These are phyloP conservation scores for Vanderwaltozyma tropicalis DNA, from an alignment of 805 yeast species.

Conservation along the genomic window DNA sequence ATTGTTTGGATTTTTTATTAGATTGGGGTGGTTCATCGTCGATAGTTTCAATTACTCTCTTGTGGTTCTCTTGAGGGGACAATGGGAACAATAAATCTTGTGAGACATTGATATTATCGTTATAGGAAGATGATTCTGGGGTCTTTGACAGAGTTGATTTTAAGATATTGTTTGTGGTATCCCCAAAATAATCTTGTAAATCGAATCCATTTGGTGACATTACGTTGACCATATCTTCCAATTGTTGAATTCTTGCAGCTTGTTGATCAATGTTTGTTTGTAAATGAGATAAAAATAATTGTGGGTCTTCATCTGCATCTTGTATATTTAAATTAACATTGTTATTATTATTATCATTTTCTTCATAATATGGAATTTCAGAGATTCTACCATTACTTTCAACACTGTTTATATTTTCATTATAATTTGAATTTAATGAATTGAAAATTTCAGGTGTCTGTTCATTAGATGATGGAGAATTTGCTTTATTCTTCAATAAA, in stretches of 20 bases:
- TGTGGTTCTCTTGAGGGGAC: not conserved
- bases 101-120: not conserved
- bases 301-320: not conserved
- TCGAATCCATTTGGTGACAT: slow-evolving; percentile 3
- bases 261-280: slow-evolving; percentile 25
- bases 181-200: not conserved
- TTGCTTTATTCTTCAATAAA: slow-evolving; percentile 19
- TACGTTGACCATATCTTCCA: slow-evolving; percentile 22
- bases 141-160: not conserved
- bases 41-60: not conserved
- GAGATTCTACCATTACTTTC: slow-evolving; percentile 13
- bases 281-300: slow-evolving; percentile 7
- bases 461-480: slow-evolving; percentile 5
- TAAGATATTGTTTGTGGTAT: not conserved
- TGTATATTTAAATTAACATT: too few relatives aligned
- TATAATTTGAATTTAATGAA: not conserved
- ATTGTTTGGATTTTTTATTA: not conserved
- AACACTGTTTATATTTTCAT: not conserved
- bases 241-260: slow-evolving; percentile 24
- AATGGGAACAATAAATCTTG: not conserved
- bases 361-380: slow-evolving; percentile 20
- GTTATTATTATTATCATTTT: slow-evolving; percentile 2
- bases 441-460: not conserved
- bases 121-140: not conserved
- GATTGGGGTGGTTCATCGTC: not conserved